Percentiles rank a stretch among this genome's conserved stretches.
phyloP scores from a whole-genome alignment of 2,329 filamentous ascomycete species.

The Penicillium griseofulvum region DNA sequence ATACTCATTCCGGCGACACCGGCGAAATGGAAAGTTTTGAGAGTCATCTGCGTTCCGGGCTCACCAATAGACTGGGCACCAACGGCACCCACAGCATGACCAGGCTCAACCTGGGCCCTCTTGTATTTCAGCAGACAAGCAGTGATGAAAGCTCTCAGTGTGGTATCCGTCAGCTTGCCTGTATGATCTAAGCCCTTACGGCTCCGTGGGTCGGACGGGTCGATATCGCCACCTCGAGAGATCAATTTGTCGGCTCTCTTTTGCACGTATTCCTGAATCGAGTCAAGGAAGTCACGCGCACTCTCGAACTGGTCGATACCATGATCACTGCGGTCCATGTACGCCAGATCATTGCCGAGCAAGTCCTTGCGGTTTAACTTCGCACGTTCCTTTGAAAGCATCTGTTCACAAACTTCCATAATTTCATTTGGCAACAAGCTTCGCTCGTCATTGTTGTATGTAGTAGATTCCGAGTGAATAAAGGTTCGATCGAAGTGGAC shows the following conservation, averaged over 20 bases:
- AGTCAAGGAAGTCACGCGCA: conserved; percentile 75
- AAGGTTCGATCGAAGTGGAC: conserved; percentile 91
- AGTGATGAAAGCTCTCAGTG: conserved; percentile 71
- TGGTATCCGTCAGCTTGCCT: conserved; percentile 75
- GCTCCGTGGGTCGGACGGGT: conserved; percentile 29
- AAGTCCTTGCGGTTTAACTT: conserved; percentile 63
- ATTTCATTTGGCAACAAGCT: conserved; percentile 75
- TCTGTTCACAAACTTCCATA: conserved; percentile 62
- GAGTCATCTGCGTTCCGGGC: conserved; percentile 96
- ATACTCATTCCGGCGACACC: conserved; percentile 99
- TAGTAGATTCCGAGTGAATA: conserved; percentile 72
- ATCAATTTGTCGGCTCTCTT: conserved; percentile 61
- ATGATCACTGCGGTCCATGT: conserved; percentile 67
- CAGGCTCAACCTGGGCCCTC: conserved; percentile 86
- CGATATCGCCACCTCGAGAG: conserved; percentile 33
- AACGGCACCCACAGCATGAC: conserved; percentile 92
- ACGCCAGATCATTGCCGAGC: conserved; percentile 62
- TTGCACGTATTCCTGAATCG: conserved; percentile 70
- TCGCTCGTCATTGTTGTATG: conserved; percentile 73
- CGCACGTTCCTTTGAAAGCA: conserved; percentile 65
- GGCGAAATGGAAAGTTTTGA: conserved; percentile 99
- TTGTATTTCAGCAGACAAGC: conserved; percentile 88
- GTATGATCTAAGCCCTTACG: conserved; percentile 61
- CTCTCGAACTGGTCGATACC: conserved; percentile 76
- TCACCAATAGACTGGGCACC: conserved; percentile 98